Evolutionary conservation across 805 yeast species (phyloP).

Genomic region (Nakazawaea sp.): DNA sequence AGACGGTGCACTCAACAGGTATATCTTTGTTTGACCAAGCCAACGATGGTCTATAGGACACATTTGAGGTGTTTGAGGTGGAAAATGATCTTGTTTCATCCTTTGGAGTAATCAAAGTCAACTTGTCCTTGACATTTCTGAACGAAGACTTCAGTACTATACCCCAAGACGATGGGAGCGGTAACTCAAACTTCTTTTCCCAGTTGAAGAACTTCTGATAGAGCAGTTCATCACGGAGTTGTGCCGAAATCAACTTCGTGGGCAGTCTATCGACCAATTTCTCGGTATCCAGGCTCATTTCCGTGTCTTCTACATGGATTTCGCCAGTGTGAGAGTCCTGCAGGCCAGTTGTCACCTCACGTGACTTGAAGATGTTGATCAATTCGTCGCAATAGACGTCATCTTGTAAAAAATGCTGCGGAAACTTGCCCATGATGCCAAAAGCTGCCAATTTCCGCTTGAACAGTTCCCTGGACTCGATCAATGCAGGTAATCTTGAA

Average conservation of each 20-base stretch:
- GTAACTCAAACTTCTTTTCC: constrained; percentile 9
- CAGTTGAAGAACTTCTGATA: constrained; percentile 4
- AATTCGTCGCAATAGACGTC: constrained; percentile 12
- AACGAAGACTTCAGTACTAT: constrained; percentile 13
- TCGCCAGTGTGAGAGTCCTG: not conserved
- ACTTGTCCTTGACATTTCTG: constrained; percentile 16
- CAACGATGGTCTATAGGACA: constrained; percentile 14
- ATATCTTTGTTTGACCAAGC: constrained; percentile 29
- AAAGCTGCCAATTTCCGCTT: constrained; percentile 9
- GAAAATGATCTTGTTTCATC: constrained; percentile 5
- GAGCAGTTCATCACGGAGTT: constrained; percentile 7
- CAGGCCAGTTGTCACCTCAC: constrained; percentile 1
- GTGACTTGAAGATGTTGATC: constrained; percentile 7
- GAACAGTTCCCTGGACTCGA: constrained; percentile 6
- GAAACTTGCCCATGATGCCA: constrained; percentile 12
- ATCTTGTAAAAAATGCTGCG: constrained; percentile 6
- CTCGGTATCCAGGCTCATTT: not conserved
- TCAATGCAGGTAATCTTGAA: constrained; percentile 7
- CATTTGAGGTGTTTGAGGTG: constrained; percentile 4
- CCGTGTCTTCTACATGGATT: not conserved
- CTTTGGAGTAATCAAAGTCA: constrained; percentile 18
- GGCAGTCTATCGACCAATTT: constrained; percentile 5
- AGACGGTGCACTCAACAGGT: constrained; percentile 35
- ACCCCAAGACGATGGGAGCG: constrained; percentile 22
- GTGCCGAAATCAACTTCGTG: constrained; percentile 1